Base-by-base conservation (phyloP, 228 moss, liverwort and hornwort species). In the Sphagnum fallax region DNA sequence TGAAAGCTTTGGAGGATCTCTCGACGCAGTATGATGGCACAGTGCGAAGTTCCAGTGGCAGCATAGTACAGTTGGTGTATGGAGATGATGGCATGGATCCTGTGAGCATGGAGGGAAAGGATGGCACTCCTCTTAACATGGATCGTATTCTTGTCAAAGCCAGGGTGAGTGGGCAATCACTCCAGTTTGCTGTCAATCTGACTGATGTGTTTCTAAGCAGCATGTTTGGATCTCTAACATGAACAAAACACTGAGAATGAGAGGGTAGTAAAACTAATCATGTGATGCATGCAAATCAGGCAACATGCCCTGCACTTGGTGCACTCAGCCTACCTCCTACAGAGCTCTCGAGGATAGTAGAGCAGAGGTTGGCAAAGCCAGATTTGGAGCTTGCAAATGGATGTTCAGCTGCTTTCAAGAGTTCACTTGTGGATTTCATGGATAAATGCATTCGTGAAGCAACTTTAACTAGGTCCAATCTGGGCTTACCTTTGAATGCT, bases 71-170 rank as follows among this genome's bases (percentile, higher is more conserved):
- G 72, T 86, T 98, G 52, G 79, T 91, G 50, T 98, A 98, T 75
- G 93, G 98, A 59, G 94, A 98, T 81, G 98, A 98, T 76, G 98
- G 93, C 71, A 84, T 98, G 76, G 98, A 98, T 84, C 98, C 98
- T 48, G 98, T 89, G 15, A 83, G 92, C 73, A 98, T 98, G 98
- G 98, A 98, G 82, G 98, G 98, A 70, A 98, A 90, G 79, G 84
- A 98, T 70, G 98, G 98, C 69, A 73, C 84, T 16, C 98, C 98
- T 67, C 85, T 93, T 67, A 98, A 98, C 65, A 88, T 98, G 66
- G 88, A 89, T 55, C 98, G 98, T 65, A 85, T 91, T 13, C 68
- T 98, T 53, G 73, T 93, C 79, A 98, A 92, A 83, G 80, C 87
- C 62, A 85, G 80, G 93, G 97, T 97, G 76, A 63, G 49, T 55